Conservation (phyloP, 164 flowering plant genomes). For the Stephania yunnanensis region DNA sequence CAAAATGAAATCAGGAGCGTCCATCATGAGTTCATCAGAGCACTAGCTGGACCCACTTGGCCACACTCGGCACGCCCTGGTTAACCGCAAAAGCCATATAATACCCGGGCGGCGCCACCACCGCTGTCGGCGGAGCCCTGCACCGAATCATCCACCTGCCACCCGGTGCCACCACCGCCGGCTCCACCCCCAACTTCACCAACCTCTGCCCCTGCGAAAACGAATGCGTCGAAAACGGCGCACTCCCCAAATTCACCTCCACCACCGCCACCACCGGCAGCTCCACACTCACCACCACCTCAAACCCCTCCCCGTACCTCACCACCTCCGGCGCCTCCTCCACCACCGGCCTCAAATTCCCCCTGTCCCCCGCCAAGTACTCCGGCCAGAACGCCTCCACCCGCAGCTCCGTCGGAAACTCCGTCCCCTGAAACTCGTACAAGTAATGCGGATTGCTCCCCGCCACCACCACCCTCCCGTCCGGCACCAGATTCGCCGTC, state of each 20-base stretch:
- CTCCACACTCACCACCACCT: constrained; percentile 39
- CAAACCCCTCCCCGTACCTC: constrained; percentile 49
- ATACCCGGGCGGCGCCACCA: constrained; percentile 86
- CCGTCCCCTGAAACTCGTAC: constrained; percentile 39
- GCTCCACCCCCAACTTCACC: constrained; percentile 49
- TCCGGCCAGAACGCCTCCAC: constrained; percentile 91
- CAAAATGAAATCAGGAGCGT: too few relatives aligned
- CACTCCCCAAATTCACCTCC: constrained; percentile 64
- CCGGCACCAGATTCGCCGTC: constrained; percentile 76
- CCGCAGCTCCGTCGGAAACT: constrained; percentile 74
- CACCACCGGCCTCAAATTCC: constrained; percentile 58
- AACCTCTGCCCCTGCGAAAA: constrained; percentile 87
- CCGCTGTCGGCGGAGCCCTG: constrained; percentile 59
- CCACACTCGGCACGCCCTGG: constrained; percentile 85
- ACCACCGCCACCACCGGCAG: constrained; percentile 63
- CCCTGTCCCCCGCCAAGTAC: constrained; percentile 53
- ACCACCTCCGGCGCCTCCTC: constrained; percentile 37
- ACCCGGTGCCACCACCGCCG: constrained; percentile 31
- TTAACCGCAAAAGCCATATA: constrained; percentile 86
- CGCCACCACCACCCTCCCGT: constrained; percentile 73
- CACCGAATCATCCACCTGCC: constrained; percentile 43
- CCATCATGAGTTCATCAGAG: constrained; percentile 5
- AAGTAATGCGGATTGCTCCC: constrained; percentile 86
- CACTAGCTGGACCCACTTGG: constrained; percentile 67
- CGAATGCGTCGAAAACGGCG: constrained; percentile 90